Evolutionary conservation across 1,284 basidiomycete genomes (phyloP).

Genomic region (Moniliella sp.): DNA sequence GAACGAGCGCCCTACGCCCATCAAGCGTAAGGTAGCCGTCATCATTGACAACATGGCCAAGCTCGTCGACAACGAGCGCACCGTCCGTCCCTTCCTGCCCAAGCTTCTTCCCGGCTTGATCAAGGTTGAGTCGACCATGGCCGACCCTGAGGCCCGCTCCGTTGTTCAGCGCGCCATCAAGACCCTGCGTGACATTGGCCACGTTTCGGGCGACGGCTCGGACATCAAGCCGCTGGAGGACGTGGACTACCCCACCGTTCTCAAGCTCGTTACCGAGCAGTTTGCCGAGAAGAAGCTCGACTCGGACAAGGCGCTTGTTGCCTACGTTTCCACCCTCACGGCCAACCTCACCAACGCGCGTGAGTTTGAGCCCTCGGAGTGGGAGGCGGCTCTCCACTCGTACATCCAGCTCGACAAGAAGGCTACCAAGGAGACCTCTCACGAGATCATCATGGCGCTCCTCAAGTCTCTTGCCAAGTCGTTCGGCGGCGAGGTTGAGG

Average conservation of each 20-base stretch:
- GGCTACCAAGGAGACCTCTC: slow-evolving; percentile 18
- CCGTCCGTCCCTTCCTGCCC: slow-evolving; percentile 33
- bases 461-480: slow-evolving; percentile 28
- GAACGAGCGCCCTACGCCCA: slow-evolving; percentile 31
- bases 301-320: slow-evolving; percentile 13
- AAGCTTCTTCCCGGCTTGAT: slow-evolving; percentile 33
- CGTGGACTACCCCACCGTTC: slow-evolving; percentile 14
- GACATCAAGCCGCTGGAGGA: slow-evolving; percentile 31
- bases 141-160: slow-evolving; percentile 31
- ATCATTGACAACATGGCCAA: slow-evolving; percentile 35
- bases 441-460: slow-evolving; percentile 13
- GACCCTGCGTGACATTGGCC: slow-evolving; percentile 29
- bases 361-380: slow-evolving; percentile 32
- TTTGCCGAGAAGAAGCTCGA: slow-evolving; percentile 15
- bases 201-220: slow-evolving; percentile 29
- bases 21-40: slow-evolving; percentile 34
- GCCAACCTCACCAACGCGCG: slow-evolving; percentile 32
- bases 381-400: slow-evolving; percentile 29
- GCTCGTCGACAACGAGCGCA: slow-evolving; percentile 35
- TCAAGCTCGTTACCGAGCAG: slow-evolving; percentile 17
- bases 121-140: slow-evolving; percentile 32
- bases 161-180: slow-evolving; percentile 32
- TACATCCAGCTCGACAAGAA: slow-evolving; percentile 30
- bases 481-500: slow-evolving; percentile 30
- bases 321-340: slow-evolving; percentile 26